Percentiles rank a stretch among this genome's conserved stretches.
phyloP scores from a whole-genome alignment of 2,329 filamentous ascomycete species.

The Fonsecaea pedrosoi region DNA sequence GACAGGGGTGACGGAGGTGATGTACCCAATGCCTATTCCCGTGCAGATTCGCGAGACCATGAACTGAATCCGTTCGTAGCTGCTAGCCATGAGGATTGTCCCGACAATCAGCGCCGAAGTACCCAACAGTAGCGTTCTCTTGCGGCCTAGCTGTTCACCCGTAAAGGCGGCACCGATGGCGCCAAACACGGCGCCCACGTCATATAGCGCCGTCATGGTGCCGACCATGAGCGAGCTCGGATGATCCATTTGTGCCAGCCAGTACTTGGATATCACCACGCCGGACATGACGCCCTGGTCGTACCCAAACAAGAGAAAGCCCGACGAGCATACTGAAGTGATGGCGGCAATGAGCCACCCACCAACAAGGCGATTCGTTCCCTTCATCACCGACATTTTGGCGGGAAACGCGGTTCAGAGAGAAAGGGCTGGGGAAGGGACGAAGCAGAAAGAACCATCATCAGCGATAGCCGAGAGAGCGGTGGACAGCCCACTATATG shows the following conservation, averaged over 20 bases:
- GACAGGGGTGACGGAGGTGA: slow-evolving; percentile 42
- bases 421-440: not conserved
- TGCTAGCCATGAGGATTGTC: slow-evolving; percentile 47
- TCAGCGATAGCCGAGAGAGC: not conserved
- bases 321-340: slow-evolving; percentile 29
- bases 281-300: slow-evolving; percentile 70
- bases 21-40: slow-evolving; percentile 22
- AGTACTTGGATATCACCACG: slow-evolving; percentile 71
- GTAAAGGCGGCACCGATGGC: slow-evolving; percentile 58
- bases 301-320: slow-evolving; percentile 35
- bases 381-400: not conserved
- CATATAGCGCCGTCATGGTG: slow-evolving; percentile 49
- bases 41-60: slow-evolving; percentile 25
- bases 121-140: slow-evolving; percentile 62
- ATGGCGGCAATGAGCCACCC: slow-evolving; percentile 17
- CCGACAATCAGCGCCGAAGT: slow-evolving; percentile 58
- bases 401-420: not conserved
- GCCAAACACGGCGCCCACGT: slow-evolving; percentile 59
- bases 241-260: slow-evolving; percentile 61
- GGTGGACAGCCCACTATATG: not conserved
- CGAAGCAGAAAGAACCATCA: not conserved
- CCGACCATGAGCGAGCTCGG: slow-evolving; percentile 42
- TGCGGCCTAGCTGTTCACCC: slow-evolving; percentile 47
- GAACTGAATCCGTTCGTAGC: slow-evolving; percentile 38
- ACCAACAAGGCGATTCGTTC: slow-evolving; percentile 7